Conservation (phyloP, 345 rosid species). For the Populus pruinosa region DNA sequence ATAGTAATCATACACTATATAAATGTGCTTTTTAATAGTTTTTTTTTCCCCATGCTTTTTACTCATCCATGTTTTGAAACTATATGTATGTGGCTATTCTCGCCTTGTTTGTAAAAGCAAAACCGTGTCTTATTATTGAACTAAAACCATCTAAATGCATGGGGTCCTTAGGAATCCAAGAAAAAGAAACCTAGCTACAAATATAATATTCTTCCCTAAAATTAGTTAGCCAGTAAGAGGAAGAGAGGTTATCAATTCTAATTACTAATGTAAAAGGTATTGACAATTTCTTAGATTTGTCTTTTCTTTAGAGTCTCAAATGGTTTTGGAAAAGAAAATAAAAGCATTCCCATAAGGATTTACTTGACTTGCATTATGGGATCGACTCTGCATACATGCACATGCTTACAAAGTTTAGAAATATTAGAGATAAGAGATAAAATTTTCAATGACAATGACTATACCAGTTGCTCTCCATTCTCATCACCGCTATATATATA, state of each 20-base stretch:
- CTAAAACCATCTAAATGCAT: slow-evolving; percentile 5
- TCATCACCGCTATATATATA: neutral
- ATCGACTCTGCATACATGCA: slow-evolving; percentile 2
- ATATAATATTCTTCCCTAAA: too few species aligned
- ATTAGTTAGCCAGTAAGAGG: neutral
- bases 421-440: neutral
- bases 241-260: neutral
- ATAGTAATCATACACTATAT: too few species aligned
- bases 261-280: neutral
- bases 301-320: neutral
- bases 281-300: slow-evolving; percentile 10
- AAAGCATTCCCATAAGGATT: slow-evolving; percentile 19
- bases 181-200: neutral
- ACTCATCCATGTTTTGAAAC: neutral
- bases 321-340: slow-evolving; percentile 11
- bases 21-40: too few species aligned
- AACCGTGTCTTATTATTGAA: slow-evolving; percentile 39
- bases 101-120: slow-evolving; percentile 33
- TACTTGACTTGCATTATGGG: slow-evolving; percentile 18
- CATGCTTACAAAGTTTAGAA: neutral
- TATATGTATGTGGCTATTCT: neutral
- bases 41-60: neutral
- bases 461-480: neutral
- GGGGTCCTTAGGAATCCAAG: slow-evolving; percentile 30
- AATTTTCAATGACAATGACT: slow-evolving; percentile 43